Conservation (phyloP, 495 filamentous ascomycete genomes). For the Penicillium egyptiacum region DNA sequence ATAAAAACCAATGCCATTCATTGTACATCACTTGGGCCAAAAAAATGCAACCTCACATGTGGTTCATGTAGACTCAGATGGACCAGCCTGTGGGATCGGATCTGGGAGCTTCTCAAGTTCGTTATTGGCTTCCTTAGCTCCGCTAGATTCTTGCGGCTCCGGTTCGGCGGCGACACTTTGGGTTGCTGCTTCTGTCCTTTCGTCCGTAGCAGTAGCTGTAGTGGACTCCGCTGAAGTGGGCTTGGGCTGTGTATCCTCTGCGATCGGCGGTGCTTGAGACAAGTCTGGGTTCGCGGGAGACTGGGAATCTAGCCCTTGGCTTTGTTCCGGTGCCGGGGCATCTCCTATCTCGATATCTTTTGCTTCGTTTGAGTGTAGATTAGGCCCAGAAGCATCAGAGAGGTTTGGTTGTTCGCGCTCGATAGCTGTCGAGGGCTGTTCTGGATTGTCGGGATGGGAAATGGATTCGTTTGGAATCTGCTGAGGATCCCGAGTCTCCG, state of each 20-base stretch:
- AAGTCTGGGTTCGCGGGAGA: constrained; percentile 8
- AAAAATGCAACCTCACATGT: background rate
- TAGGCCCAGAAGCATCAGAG: background rate
- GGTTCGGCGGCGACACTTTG: background rate
- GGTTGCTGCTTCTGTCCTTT: background rate
- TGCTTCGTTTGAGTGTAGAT: background rate
- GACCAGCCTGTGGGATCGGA: background rate
- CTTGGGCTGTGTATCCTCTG: background rate
- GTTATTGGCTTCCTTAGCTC: background rate
- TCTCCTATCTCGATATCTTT: constrained; percentile 20
- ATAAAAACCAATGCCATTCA: constrained; percentile 4
- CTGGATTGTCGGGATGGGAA: background rate
- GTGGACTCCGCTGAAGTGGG: background rate
- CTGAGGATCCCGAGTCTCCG: background rate
- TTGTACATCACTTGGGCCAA: background rate
- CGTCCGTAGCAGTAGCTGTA: background rate
- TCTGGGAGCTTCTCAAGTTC: background rate
- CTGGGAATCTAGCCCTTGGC: background rate
- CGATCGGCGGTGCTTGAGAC: background rate
- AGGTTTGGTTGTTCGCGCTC: background rate
- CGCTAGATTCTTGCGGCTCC: background rate
- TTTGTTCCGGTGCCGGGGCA: constrained; percentile 7
- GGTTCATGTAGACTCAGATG: background rate
- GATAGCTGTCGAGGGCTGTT: background rate
- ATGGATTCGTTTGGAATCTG: background rate